phyloP scores from a whole-genome alignment of 2,329 filamentous ascomycete genomes.

The Didymosphaeria variabile region DNA sequence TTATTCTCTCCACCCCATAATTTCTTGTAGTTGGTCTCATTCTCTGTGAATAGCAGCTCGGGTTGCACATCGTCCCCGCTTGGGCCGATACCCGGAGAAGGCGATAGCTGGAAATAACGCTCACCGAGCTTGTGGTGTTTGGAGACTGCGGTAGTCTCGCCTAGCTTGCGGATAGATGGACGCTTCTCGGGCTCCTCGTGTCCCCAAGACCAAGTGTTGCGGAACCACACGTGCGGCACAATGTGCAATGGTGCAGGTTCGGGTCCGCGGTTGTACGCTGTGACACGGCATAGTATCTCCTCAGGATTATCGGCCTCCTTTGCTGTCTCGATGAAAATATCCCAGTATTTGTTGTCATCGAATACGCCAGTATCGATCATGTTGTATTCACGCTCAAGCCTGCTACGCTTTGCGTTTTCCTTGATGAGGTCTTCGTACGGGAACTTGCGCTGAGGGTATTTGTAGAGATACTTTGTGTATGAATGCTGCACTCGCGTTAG shows the following conservation, averaged over 20 bases:
- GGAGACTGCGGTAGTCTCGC: conserved; percentile 76
- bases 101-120: conserved; percentile 83
- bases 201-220: conserved; percentile 97
- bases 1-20: conserved; percentile 80
- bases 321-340: conserved; percentile 95
- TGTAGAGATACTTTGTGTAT: conserved; percentile 99
- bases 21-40: conserved; percentile 85
- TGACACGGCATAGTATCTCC: conserved; percentile 91
- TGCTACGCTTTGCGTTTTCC: conserved; percentile 81
- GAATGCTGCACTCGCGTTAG: conserved; percentile 71
- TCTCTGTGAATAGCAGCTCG: conserved; percentile 89
- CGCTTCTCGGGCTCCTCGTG: conserved; percentile 78
- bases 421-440: conserved; percentile 88
- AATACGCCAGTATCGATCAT: conserved; percentile 89
- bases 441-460: conserved; percentile 91
- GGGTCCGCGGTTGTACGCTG: conserved; percentile 93
- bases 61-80: conserved; percentile 86
- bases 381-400: conserved; percentile 87
- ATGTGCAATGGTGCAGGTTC: conserved; percentile 93
- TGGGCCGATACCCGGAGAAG: conserved; percentile 83
- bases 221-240: conserved; percentile 93
- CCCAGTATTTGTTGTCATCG: conserved; percentile 91
- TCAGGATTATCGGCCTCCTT: conserved; percentile 94
- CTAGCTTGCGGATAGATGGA: conserved; percentile 75
- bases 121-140: conserved; percentile 82